A percentile compares a stretch with the other conserved stretches of the same genome.
Conservation (phyloP, 176 grass and related monocot species). For the Rhynchospora tenuis region DNA sequence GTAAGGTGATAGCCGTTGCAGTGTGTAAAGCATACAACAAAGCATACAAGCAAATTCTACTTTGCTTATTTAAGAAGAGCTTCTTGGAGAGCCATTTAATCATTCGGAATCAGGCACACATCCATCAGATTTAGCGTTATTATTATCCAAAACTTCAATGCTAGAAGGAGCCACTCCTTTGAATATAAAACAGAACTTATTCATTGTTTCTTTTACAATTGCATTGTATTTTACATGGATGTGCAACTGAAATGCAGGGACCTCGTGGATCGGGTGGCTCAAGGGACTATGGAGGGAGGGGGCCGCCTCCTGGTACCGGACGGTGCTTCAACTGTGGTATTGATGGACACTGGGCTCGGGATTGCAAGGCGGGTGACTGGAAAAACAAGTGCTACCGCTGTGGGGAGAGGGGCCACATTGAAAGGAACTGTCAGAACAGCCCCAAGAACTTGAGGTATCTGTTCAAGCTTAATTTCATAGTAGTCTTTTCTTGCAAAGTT, state of each 20-base stretch:
- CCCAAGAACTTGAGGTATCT: conserved; percentile 63
- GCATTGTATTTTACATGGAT: background rate
- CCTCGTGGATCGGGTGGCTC: conserved; percentile 67
- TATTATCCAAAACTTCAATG: background rate
- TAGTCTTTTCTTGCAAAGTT: background rate
- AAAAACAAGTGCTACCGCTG: conserved; percentile 99
- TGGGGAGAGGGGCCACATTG: conserved; percentile 91
- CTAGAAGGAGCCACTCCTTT: background rate
- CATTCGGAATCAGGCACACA: too few relatives aligned
- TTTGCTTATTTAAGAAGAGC: too few relatives aligned
- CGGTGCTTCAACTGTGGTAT: conserved; percentile 96
- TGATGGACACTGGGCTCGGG: conserved; percentile 96
- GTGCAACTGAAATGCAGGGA: conserved; percentile 28
- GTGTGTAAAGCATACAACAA: too few relatives aligned
- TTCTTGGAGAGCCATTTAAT: too few relatives aligned
- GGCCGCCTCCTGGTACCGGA: conserved; percentile 82
- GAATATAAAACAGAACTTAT: background rate
- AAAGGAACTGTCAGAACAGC: conserved; percentile 98
- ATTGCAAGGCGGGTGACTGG: conserved; percentile 98
- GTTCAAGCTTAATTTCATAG: background rate
- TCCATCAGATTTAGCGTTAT: too few relatives aligned
- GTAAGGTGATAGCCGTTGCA: background rate
- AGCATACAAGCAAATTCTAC: too few relatives aligned
- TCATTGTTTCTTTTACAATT: background rate
- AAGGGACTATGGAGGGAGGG: conserved; percentile 78